Base-by-base conservation (phyloP, 129 eudicot species). In the Lonicera japonica region DNA sequence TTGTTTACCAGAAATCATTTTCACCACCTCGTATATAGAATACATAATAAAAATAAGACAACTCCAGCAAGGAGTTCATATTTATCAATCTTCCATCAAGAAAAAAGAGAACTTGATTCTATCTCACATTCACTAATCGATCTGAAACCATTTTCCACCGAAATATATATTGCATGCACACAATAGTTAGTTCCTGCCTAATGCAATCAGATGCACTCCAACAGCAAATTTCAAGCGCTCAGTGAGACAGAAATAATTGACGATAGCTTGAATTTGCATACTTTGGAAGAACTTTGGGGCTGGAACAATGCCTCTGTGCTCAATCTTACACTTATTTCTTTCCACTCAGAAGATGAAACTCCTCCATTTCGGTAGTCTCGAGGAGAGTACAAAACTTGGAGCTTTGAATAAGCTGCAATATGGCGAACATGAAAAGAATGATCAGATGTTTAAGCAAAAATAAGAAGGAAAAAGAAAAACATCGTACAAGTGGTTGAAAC, bases 291-390 rank as follows among this genome's bases (percentile, higher is more conserved):
- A 64, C 78, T 74, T 57, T 77, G 84, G 15, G 82, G 88, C 67
- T 92, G 90, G 72, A 92, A 87, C 52, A 87, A 54, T 4, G 78
- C 81, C 79, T 84, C 95, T 41, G 95, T 92, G 68, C 81, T 87
- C 52, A 96, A 87, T 62, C 90, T 66, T 21, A 82, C 95, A 7
- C 79, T 82, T 22, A 78, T 79, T 67, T 87, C 95, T 66, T 70
- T 81, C 82, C 77, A 78, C 48, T 91, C 89, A 8, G 75, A 82
- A 62, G 84, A 63, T 3, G 90, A 79, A 66, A 73, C 54, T 24
- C 95, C 95, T 56, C 82, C 94, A 65, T 54, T 71, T 38, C 85
- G 79, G 36, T 86, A 90, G 73, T 87, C 94, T 52, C 94, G 80
- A 34, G 76, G 78, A 34, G 80, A 72, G 60, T 75, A 91, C 66